These are phyloP conservation scores for Candida dubliniensis DNA, from an alignment of 1,139 yeast genomes.

Conservation along the genomic window DNA sequence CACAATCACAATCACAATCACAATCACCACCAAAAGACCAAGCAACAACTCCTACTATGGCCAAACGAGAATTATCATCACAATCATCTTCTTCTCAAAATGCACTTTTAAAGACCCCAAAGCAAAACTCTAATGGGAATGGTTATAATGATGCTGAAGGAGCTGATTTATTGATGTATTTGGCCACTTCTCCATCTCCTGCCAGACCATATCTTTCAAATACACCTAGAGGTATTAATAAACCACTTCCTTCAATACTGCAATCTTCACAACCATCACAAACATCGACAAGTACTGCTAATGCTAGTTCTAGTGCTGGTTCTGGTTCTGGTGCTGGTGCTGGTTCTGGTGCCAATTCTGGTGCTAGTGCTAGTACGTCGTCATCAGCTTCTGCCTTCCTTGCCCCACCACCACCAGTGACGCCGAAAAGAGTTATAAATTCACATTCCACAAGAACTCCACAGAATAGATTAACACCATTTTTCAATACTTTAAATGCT, in stretches of 20 bases:
- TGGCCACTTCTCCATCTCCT: constrained; percentile 87
- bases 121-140: constrained; percentile 8
- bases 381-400: constrained; percentile 25
- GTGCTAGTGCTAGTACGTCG: neutral
- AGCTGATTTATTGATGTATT: constrained; percentile 75
- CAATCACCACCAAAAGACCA: constrained; percentile 15
- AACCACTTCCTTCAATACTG: constrained; percentile 8
- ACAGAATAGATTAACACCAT: constrained; percentile 46
- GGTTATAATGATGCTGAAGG: constrained; percentile 64
- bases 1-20: constrained; percentile 4
- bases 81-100: constrained; percentile 4
- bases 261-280: constrained; percentile 7
- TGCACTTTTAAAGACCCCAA: constrained; percentile 34
- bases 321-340: neutral
- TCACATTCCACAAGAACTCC: constrained; percentile 36
- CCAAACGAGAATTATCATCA: constrained; percentile 23
- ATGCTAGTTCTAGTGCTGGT: neutral
- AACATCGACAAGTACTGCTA: constrained; percentile 1
- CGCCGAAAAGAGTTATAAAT: constrained; percentile 37
- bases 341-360: neutral
- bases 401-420: constrained; percentile 47
- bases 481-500: constrained; percentile 26
- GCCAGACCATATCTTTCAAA: constrained; percentile 42
- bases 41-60: constrained; percentile 41
- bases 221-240: constrained; percentile 29